Evolutionary conservation across 176 grass and related monocot species (phyloP).

Genomic region (Aegilops umbellulata): DNA sequence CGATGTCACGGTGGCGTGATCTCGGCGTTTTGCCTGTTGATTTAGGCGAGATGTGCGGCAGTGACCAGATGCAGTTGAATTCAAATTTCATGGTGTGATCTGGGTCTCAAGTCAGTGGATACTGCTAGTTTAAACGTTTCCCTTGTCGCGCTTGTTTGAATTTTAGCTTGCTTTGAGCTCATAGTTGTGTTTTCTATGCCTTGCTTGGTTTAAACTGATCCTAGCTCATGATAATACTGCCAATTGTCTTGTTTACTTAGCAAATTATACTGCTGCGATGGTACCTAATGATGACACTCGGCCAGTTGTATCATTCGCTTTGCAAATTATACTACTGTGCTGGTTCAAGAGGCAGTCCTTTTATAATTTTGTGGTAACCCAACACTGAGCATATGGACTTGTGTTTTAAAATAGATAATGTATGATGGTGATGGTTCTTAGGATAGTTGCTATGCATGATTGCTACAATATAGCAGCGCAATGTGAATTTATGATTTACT

Average conservation of each 20-base stretch:
- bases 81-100: neutral
- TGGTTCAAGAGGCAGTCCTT: neutral
- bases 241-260: neutral
- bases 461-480: neutral
- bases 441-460: neutral
- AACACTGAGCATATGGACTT: neutral
- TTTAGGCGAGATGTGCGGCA: neutral
- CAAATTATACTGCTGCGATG: neutral
- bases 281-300: neutral
- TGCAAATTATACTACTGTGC: neutral
- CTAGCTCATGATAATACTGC: neutral
- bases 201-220: neutral
- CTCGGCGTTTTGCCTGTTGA: neutral
- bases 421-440: neutral
- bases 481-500: neutral
- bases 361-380: neutral
- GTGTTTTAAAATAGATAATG: neutral
- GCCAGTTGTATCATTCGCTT: neutral
- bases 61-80: slow-evolving; percentile 13
- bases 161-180: slow-evolving; percentile 19
- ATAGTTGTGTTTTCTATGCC: neutral
- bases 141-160: neutral
- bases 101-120: neutral
- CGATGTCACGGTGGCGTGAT: neutral
- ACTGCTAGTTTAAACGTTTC: neutral